Conservation (phyloP, 441 rosid species). For the Euphorbia celastroides region DNA sequence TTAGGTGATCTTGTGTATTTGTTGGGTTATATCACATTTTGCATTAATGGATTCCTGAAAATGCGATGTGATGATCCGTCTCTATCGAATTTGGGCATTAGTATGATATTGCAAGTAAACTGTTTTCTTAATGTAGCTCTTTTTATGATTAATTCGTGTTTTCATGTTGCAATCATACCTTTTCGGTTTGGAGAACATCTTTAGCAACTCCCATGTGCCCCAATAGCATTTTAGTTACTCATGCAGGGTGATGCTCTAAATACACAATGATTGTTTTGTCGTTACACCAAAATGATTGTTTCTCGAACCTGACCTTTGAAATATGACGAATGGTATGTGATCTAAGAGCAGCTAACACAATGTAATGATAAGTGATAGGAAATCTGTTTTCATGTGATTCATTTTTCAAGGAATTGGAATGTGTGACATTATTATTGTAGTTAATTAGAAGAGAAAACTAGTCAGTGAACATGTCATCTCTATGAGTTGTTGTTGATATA, state of each 20-base stretch:
- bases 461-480: no score
- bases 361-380: no score
- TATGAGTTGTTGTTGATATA: no score
- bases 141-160: neutral
- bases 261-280: no score
- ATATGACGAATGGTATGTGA: no score
- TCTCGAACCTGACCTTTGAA: neutral
- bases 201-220: neutral
- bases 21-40: neutral
- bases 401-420: no score
- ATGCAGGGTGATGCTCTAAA: neutral
- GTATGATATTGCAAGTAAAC: neutral
- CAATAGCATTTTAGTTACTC: neutral
- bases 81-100: neutral
- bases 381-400: no score
- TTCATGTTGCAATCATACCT: neutral
- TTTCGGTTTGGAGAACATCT: neutral
- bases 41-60: neutral
- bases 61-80: neutral
- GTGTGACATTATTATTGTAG: no score
- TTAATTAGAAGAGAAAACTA: no score
- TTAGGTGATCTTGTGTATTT: neutral
- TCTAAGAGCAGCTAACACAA: no score
- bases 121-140: neutral
- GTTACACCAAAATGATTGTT: no score